Evolutionary conservation across 371 early-diverging fungal species (phyloP).

Genomic region (Haplosporangium sp.): DNA sequence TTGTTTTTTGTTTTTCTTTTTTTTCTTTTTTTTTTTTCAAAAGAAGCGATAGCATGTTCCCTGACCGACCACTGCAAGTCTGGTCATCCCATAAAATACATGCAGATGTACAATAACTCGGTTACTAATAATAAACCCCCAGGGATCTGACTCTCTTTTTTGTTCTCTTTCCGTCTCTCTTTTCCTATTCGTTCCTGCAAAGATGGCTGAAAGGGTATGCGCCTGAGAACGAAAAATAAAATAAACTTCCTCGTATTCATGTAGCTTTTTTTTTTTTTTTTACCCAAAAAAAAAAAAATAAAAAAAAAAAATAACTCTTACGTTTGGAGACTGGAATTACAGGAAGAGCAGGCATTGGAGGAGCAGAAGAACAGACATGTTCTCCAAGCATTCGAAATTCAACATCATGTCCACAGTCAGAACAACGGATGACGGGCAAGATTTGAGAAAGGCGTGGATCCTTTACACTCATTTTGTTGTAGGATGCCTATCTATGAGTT

Average conservation of each 20-base stretch:
- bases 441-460: constrained; percentile 70
- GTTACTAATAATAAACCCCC: too few species aligned
- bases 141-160: too few species aligned
- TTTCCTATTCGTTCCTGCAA: constrained; percentile 1
- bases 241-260: constrained; percentile 1
- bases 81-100: background rate
- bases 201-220: background rate
- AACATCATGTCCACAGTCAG: constrained; percentile 72
- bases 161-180: too few species aligned
- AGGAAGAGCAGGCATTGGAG: constrained; percentile 26
- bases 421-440: constrained; percentile 71
- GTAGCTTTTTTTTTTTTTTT: background rate
- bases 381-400: constrained; percentile 69
- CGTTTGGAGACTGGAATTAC: constrained; percentile 25
- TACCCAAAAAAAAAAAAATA: background rate
- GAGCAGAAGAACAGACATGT: constrained; percentile 69
- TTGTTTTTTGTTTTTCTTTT: too few species aligned
- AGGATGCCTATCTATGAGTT: background rate
- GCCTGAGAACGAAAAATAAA: constrained; percentile 5
- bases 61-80: background rate
- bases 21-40: too few species aligned
- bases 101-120: too few species aligned
- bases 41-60: background rate
- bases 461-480: constrained; percentile 15
- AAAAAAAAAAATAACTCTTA: constrained; percentile 13